phyloP scores from a whole-genome alignment of 441 rosid genomes.

The Breynia disticha region DNA sequence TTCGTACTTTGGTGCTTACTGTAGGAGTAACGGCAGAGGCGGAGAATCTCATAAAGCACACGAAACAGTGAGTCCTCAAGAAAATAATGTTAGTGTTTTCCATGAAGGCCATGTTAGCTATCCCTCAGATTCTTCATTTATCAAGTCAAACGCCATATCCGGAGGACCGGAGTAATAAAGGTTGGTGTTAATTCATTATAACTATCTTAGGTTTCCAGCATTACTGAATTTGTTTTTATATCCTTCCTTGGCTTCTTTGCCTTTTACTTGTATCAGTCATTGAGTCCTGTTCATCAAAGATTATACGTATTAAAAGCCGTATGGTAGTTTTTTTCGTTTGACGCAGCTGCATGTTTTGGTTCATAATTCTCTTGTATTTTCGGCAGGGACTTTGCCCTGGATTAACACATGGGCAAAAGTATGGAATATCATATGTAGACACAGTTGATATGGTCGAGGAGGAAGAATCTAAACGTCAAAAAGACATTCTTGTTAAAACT shows the following conservation, averaged over 20 bases:
- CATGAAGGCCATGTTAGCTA: constrained; percentile 22
- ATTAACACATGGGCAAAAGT: constrained; percentile 71
- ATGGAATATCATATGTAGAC: constrained; percentile 47
- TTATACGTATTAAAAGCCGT: too few relatives aligned
- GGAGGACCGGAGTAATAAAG: constrained; percentile 74
- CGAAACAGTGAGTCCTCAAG: constrained; percentile 26
- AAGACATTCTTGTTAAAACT: constrained; percentile 24
- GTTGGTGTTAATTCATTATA: constrained; percentile 23
- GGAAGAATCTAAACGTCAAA: constrained; percentile 23
- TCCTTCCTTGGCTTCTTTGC: background rate
- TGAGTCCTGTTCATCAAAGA: too few relatives aligned
- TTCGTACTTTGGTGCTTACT: constrained; percentile 76
- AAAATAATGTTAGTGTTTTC: constrained; percentile 30
- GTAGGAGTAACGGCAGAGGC: constrained; percentile 36
- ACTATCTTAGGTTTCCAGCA: background rate
- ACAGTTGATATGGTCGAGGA: constrained; percentile 25
- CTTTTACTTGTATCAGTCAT: too few relatives aligned
- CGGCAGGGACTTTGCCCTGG: constrained; percentile 84
- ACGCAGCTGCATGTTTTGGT: background rate
- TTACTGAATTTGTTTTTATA: background rate
- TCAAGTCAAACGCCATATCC: constrained; percentile 37
- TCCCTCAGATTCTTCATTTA: constrained; percentile 29
- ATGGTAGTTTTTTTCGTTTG: too few relatives aligned
- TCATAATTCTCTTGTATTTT: background rate
- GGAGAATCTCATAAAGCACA: constrained; percentile 26